phyloP scores from a whole-genome alignment of 2,329 filamentous ascomycete genomes.

The Verticillium isaacii region DNA sequence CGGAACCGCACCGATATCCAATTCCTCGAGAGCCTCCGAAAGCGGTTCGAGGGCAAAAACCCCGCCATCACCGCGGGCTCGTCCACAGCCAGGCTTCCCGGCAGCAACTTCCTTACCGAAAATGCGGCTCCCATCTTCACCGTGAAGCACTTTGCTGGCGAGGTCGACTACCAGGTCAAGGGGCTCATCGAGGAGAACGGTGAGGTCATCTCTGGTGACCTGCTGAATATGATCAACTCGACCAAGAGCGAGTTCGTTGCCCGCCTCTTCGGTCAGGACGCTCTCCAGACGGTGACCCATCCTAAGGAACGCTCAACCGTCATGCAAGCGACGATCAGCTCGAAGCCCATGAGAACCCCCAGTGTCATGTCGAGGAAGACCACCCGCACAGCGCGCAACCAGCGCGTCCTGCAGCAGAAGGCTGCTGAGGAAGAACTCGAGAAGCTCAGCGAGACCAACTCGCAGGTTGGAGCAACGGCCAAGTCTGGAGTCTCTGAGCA shows the following conservation, averaged over 20 bases:
- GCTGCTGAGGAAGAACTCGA: conserved; percentile 43
- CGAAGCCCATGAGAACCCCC: conserved; percentile 86
- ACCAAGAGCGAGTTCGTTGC: conserved; percentile 86
- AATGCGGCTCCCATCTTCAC: conserved; percentile 80
- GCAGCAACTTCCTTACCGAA: conserved; percentile 84
- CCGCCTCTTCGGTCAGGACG: conserved; percentile 93
- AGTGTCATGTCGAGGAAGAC: conserved; percentile 84
- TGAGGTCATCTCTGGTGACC: conserved; percentile 89
- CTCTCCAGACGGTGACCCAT: conserved; percentile 86
- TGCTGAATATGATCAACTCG: conserved; percentile 88
- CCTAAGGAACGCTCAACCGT: conserved; percentile 86
- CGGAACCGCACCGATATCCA: conserved; percentile 86
- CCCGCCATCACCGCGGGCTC: conserved; percentile 78
- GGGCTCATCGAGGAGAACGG: conserved; percentile 92
- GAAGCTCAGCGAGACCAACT: conserved; percentile 42
- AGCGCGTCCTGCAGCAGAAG: conserved; percentile 33
- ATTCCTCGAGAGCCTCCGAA: conserved; percentile 82
- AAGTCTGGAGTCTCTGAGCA: conserved; percentile 52
- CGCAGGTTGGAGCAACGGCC: conserved; percentile 26
- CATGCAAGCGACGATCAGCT: conserved; percentile 94
- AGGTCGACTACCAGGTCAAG: conserved; percentile 88
- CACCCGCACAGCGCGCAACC: conserved; percentile 30
- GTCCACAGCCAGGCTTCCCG: conserved; percentile 70
- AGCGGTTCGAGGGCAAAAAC: conserved; percentile 93
- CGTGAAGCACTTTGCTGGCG: conserved; percentile 91